Evolutionary conservation across 176 grass and related monocot genomes (phyloP).

Genomic region (Themeda triandra): DNA sequence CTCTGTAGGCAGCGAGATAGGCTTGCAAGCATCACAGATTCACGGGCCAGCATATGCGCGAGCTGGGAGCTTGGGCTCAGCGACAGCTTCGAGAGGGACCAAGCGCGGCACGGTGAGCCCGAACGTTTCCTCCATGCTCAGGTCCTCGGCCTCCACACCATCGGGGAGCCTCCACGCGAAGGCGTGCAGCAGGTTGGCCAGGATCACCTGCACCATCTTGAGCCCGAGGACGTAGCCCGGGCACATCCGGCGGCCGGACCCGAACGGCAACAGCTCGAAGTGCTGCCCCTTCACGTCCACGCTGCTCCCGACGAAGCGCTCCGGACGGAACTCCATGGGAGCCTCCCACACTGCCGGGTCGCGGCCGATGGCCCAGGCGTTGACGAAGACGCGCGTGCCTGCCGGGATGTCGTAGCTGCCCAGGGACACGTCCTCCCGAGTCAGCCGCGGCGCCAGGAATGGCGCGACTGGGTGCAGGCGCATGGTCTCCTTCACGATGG

Average conservation of each 20-base stretch:
- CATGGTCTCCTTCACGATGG: slow-evolving; percentile 53
- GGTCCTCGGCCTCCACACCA: not conserved
- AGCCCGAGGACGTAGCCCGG: not conserved
- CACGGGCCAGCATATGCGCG: not conserved
- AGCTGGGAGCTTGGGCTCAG: not conserved
- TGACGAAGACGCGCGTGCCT: slow-evolving; percentile 45
- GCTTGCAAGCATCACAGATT: not conserved
- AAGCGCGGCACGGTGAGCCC: not conserved
- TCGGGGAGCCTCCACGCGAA: slow-evolving; percentile 14
- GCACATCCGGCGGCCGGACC: not conserved
- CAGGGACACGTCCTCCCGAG: slow-evolving; percentile 26
- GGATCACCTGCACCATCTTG: not conserved
- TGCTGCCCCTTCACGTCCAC: not conserved
- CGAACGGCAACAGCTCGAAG: not conserved
- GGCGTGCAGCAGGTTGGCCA: slow-evolving; percentile 5
- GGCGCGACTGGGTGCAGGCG: slow-evolving; percentile 49
- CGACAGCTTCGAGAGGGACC: not conserved
- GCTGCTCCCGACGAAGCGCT: slow-evolving; percentile 33
- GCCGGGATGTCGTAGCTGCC: slow-evolving; percentile 42
- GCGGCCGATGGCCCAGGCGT: slow-evolving; percentile 52
- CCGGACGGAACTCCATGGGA: slow-evolving; percentile 50
- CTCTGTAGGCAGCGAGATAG: too few relatives aligned
- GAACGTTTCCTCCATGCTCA: slow-evolving; percentile 7
- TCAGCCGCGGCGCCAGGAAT: slow-evolving; percentile 36
- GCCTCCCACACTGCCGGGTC: slow-evolving; percentile 35